Conservation (phyloP, 2,329 filamentous ascomycete species). For the Ascocoryne sarcoides region DNA sequence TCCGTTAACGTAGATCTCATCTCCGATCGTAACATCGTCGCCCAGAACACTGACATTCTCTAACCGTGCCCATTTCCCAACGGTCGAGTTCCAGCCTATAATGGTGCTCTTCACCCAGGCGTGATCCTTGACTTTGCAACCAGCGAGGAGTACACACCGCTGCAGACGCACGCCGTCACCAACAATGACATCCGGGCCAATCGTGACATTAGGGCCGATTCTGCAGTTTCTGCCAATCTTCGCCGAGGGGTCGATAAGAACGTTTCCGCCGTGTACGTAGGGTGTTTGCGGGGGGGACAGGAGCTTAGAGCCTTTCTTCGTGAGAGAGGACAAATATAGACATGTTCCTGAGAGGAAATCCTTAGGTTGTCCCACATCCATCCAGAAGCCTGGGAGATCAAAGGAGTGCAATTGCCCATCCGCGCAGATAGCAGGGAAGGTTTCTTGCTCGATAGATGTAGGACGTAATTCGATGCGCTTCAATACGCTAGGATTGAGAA, state of each 20-base stretch:
- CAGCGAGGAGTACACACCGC: constrained; percentile 79
- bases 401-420: constrained; percentile 92
- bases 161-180: constrained; percentile 92
- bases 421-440: constrained; percentile 86
- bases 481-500: constrained; percentile 87
- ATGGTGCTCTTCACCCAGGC: constrained; percentile 99
- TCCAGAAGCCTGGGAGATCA: constrained; percentile 97
- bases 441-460: constrained; percentile 97
- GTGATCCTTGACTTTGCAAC: constrained; percentile 95
- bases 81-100: constrained; percentile 94
- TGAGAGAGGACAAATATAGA: constrained; percentile 85
- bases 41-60: constrained; percentile 98
- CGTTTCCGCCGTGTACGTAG: constrained; percentile 87
- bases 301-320: constrained; percentile 81
- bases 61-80: constrained; percentile 89
- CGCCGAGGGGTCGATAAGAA: constrained; percentile 85
- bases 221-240: constrained; percentile 98
- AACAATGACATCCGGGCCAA: constrained; percentile 84
- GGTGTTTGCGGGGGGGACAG: constrained; percentile 66
- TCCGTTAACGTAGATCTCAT: constrained; percentile 98
- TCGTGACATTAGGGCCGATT: constrained; percentile 94
- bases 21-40: constrained; percentile 94
- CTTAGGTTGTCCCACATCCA: constrained; percentile 98
- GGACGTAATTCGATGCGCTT: constrained; percentile 90
- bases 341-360: constrained; percentile 96